Percentiles rank a stretch among this genome's conserved stretches.
Evolutionary conservation across 257 asterid genomes (phyloP).

Genomic region (Ophiorrhiza pumila): DNA sequence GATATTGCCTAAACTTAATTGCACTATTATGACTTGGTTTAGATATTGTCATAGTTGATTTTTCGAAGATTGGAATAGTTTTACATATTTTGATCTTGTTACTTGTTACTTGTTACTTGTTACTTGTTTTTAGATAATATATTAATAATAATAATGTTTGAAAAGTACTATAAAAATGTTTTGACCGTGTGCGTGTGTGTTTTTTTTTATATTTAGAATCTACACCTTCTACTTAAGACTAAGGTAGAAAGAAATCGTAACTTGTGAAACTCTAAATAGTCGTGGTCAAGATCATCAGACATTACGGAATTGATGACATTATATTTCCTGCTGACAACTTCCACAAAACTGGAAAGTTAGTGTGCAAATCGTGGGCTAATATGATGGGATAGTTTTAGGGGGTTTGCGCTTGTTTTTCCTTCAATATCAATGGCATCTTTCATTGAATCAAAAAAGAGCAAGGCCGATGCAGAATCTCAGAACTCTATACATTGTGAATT

Average conservation of each 20-base stretch:
- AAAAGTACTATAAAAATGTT: not conserved
- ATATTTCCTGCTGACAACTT: conserved; percentile 5
- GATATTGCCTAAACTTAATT: too few species aligned
- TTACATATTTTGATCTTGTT: not conserved
- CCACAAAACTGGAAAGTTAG: not conserved
- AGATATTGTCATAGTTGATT: not conserved
- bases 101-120: too few species aligned
- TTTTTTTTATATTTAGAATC: too few species aligned
- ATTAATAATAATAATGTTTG: too few species aligned
- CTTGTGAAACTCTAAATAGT: too few species aligned
- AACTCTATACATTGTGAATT: conserved; percentile 8
- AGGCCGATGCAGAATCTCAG: not conserved
- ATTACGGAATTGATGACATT: not conserved
- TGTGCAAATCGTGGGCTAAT: conserved; percentile 6
- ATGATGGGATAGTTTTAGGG: not conserved
- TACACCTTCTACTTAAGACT: too few species aligned
- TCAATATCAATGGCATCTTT: not conserved
- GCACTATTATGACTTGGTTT: not conserved
- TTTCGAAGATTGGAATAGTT: not conserved
- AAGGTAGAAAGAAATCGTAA: too few species aligned
- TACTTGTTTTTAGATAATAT: too few species aligned
- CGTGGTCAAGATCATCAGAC: too few species aligned
- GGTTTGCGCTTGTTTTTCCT: conserved; percentile 12
- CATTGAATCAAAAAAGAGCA: not conserved
- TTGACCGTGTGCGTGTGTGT: not conserved